Evolutionary conservation across 2,329 filamentous ascomycete genomes (phyloP), one percentile per base, ranked within the genome.

Genomic region (Dichotomopilus funicola): DNA sequence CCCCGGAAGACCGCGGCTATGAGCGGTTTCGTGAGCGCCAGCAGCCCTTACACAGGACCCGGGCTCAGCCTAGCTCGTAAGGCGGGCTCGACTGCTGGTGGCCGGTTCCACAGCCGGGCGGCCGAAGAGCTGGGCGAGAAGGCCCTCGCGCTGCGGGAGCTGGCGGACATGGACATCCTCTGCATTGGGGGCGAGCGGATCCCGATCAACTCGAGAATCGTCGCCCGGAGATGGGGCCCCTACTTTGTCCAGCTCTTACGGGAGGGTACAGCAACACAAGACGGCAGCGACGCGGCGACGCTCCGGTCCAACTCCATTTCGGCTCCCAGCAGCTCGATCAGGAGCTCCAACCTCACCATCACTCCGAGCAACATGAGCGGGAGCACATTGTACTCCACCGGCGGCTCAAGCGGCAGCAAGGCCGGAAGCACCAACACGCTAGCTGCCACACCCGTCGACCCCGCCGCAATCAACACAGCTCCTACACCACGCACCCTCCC

Each of bases 101-200:
- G 91, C 4, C 81, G 91, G 13, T 82, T 80, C 37, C 82, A 95
- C 62, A 89, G 86, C 8, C 78, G 81, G 37, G 87, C 88, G 10
- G 91, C 91, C 1, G 87, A 95, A 64, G 89, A 95, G 59, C 76
- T 99, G 11, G 94, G 94, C 5, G 86, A 89, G 61, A 83, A 89
- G 69, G 88, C 89, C 0, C 75, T 96, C 59, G 79, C 79, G 1
- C 76, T 95, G 68, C 83, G 85, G n/a, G 94, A 97, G 70, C 76
- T 99, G 54, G 82, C 90, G 2, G 94, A 99, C 65, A 99, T 99
- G 94, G 94, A 97, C 66, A 89, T 99, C 56, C 78, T 97, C 34
- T 94, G 92, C 51, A 86, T 96, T 43, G 88, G 88, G 19, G 92
- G 92, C 27, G 92, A 96, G 68, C 83, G 91, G 13, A 90, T 97